Base-by-base conservation (phyloP, 306 rosid genomes). In the Cucurbita maxima region DNA sequence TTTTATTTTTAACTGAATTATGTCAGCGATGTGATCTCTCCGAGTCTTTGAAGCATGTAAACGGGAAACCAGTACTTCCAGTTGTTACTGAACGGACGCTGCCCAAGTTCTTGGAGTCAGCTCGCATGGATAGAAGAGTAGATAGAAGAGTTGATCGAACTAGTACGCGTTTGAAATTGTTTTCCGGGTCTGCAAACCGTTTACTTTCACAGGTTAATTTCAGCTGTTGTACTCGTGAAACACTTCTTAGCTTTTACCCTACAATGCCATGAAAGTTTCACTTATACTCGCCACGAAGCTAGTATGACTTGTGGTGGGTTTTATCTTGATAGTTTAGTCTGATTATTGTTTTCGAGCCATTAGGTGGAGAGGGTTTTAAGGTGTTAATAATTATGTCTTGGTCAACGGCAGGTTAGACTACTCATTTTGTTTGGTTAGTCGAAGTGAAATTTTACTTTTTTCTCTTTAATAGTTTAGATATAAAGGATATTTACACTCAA, bases 181-280 rank as follows among this genome's bases (percentile, higher is more conserved):
- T 94, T 76, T 94, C 99, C 54, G 99, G 99, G 64, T 77, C 96
- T 7, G 97, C 97, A 52, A 90, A 93, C 76, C 88, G 97, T 80
- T 79, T 85, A 55, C 98, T 93, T 50, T 86, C 96, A 2, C 89
- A 91, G 95, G 99, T 92, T 75, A 67, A 15, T 15, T 44, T 48
- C 55, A 45, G 25, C 58, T 69, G 6, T 4, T 48, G 22, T 25
- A 47, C 74, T 69, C 14, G 22, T 69, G 41, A 15, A 69, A 4
- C 15, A 20, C 11, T 14, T 69, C 34, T 48, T 13, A 48, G 58
- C 1, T 69, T 50, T 69, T 13, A 48, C 25, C 22, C 13, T 47
- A 2, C 19, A 69, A 7, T 7, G 57, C 58, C 19, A 69, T 30
- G 45, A 8, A 47, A 4, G 12, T 25, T 67, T 41, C 43, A 10